Conservation (phyloP, 2,329 filamentous ascomycete species). For the Zymoseptoria crescenta region DNA sequence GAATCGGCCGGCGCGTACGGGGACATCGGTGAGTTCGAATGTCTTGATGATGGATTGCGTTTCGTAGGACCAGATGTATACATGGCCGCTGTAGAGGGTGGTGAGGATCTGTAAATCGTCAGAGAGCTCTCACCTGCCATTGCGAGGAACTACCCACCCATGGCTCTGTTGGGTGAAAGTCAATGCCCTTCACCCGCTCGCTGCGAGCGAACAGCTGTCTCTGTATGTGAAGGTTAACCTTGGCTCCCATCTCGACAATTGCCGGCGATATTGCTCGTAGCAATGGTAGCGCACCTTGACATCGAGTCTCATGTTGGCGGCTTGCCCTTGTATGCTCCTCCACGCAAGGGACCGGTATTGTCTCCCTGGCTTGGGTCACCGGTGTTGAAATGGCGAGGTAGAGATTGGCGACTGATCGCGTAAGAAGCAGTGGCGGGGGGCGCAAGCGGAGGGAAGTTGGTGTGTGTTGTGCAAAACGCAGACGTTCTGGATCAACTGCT, state of each 20-base stretch:
- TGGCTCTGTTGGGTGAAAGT: constrained; percentile 95
- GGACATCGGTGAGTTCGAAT: constrained; percentile 97
- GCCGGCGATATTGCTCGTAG: background rate
- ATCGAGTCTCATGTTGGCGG: constrained; percentile 48
- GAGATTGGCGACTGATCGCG: background rate
- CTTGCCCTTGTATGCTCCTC: constrained; percentile 14
- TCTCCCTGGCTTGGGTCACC: constrained; percentile 4
- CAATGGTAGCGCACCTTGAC: constrained; percentile 44
- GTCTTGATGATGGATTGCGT: constrained; percentile 96
- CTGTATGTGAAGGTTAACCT: constrained; percentile 43
- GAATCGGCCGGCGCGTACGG: constrained; percentile 92
- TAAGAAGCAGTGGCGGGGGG: background rate
- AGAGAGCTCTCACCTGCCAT: constrained; percentile 1
- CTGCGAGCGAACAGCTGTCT: constrained; percentile 79
- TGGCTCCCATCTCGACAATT: constrained; percentile 28
- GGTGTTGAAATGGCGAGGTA: background rate
- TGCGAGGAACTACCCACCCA: constrained; percentile 53
- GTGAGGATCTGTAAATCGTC: constrained; percentile 55
- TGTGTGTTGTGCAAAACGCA: background rate
- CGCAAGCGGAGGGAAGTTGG: background rate
- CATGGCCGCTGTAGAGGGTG: constrained; percentile 94
- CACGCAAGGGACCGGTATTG: constrained; percentile 24
- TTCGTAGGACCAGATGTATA: constrained; percentile 98
- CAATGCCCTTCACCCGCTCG: constrained; percentile 93
- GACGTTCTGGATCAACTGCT: background rate